A percentile compares a stretch with the other conserved stretches of the same genome.
Evolutionary conservation across 257 asterid genomes (phyloP).

Genomic region (Fraxinus cuspidata): DNA sequence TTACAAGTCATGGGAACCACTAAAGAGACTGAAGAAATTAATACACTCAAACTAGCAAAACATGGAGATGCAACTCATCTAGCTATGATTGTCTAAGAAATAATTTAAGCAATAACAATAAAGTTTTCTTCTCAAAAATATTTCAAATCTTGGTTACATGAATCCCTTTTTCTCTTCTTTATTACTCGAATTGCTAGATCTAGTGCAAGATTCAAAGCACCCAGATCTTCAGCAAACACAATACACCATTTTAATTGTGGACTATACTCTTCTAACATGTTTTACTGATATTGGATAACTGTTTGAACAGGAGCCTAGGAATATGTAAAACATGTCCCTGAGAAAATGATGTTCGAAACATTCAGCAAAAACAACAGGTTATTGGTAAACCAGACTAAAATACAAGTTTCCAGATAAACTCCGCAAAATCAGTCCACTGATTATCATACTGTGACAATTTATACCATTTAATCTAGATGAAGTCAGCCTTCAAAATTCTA

Average conservation of each 20-base stretch:
- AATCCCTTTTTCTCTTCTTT: not conserved
- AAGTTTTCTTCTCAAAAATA: too few relatives aligned
- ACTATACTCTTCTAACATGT: not conserved
- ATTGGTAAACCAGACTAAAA: not conserved
- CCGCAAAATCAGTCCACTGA: not conserved
- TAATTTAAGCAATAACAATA: too few relatives aligned
- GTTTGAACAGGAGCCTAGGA: not conserved
- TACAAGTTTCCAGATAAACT: not conserved
- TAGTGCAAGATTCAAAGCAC: not conserved
- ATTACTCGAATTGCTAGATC: too few relatives aligned
- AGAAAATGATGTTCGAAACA: not conserved
- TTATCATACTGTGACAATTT: not conserved
- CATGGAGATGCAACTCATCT: not conserved
- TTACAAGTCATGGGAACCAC: not conserved
- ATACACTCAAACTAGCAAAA: not conserved
- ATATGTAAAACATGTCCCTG: not conserved
- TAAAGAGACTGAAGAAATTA: not conserved
- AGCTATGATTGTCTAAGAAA: not conserved
- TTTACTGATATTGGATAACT: not conserved
- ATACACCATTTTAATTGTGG: too few relatives aligned
- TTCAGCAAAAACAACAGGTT: not conserved
- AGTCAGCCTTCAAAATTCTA: not conserved
- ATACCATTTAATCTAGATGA: not conserved
- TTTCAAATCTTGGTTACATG: not conserved
- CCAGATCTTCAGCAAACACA: too few relatives aligned